Evolutionary conservation across 2,329 filamentous ascomycete genomes (phyloP).

Genomic region (Aspergillus brasiliensis): DNA sequence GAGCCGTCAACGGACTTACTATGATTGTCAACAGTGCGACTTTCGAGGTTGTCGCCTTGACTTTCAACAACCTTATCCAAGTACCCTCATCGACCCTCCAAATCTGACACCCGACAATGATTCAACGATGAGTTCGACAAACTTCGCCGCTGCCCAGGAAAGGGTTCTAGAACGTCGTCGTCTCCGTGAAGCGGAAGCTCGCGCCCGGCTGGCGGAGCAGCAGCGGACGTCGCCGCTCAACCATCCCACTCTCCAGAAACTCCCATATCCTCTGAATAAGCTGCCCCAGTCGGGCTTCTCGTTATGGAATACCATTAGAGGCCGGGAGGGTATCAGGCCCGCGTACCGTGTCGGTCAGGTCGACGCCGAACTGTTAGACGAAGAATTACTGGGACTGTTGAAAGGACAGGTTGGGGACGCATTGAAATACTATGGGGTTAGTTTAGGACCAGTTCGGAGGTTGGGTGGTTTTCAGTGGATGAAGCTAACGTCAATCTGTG

Average conservation of each 20-base stretch:
- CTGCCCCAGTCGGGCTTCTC: slow-evolving; percentile 48
- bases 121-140: slow-evolving; percentile 58
- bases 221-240: slow-evolving; percentile 52
- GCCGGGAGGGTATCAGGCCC: slow-evolving; percentile 76
- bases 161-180: slow-evolving; percentile 79
- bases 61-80: neutral
- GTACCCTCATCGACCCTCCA: neutral
- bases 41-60: neutral
- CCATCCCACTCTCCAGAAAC: slow-evolving; percentile 57
- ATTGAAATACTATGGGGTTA: slow-evolving; percentile 78
- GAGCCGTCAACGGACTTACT: neutral
- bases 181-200: slow-evolving; percentile 69
- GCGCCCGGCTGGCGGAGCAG: slow-evolving; percentile 53
- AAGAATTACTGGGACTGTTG: slow-evolving; percentile 84
- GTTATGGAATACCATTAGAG: slow-evolving; percentile 70
- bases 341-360: slow-evolving; percentile 94
- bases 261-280: slow-evolving; percentile 65
- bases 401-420: slow-evolving; percentile 85
- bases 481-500: slow-evolving; percentile 10
- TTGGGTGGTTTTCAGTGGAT: neutral
- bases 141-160: slow-evolving; percentile 87
- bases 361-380: slow-evolving; percentile 91
- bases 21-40: neutral
- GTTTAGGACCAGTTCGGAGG: slow-evolving; percentile 31
- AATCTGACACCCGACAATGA: slow-evolving; percentile 29